Conservation (phyloP, 2,329 filamentous ascomycete species). For the Aspergillus flavus region DNA sequence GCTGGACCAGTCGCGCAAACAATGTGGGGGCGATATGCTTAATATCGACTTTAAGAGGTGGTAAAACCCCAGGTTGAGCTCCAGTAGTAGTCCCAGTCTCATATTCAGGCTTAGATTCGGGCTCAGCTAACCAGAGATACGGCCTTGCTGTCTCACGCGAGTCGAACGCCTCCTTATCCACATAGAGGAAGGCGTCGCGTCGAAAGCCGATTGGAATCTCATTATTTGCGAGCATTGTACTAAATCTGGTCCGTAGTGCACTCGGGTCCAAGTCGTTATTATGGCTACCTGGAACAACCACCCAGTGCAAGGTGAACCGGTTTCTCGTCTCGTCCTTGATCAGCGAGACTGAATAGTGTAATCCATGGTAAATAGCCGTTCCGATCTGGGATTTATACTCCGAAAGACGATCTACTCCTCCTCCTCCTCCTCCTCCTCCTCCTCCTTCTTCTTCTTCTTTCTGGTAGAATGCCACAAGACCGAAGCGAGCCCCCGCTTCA, state of each 20-base stretch:
- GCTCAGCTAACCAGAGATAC: slow-evolving; percentile 19
- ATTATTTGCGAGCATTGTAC: slow-evolving; percentile 8
- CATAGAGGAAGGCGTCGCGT: slow-evolving; percentile 13
- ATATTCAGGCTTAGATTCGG: slow-evolving; percentile 5
- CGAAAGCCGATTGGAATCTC: slow-evolving; percentile 11
- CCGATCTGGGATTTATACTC: slow-evolving; percentile 12
- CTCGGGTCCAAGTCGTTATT: slow-evolving; percentile 5
- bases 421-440: too few relatives aligned
- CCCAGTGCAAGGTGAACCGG: slow-evolving; percentile 15
- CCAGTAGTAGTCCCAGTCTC: background rate
- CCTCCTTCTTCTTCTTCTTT: slow-evolving; percentile 3
- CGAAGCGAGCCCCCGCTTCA: slow-evolving; percentile 11
- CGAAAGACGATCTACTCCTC: background rate
- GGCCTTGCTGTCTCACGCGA: slow-evolving; percentile 16
- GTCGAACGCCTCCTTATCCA: slow-evolving; percentile 16
- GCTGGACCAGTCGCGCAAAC: slow-evolving; percentile 20
- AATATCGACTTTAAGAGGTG: slow-evolving; percentile 20
- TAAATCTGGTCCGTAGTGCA: slow-evolving; percentile 8
- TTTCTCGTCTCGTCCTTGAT: slow-evolving; percentile 13
- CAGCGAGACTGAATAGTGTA: slow-evolving; percentile 9
- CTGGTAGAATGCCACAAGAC: slow-evolving; percentile 15
- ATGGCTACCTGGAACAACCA: slow-evolving; percentile 3
- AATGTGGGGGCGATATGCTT: slow-evolving; percentile 23
- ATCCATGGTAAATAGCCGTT: slow-evolving; percentile 14
- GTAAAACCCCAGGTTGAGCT: background rate